A percentile compares a stretch with the other conserved stretches of the same genome.
phyloP scores from a whole-genome alignment of 2,329 filamentous ascomycete genomes.

The Thermoascus crustaceus region DNA sequence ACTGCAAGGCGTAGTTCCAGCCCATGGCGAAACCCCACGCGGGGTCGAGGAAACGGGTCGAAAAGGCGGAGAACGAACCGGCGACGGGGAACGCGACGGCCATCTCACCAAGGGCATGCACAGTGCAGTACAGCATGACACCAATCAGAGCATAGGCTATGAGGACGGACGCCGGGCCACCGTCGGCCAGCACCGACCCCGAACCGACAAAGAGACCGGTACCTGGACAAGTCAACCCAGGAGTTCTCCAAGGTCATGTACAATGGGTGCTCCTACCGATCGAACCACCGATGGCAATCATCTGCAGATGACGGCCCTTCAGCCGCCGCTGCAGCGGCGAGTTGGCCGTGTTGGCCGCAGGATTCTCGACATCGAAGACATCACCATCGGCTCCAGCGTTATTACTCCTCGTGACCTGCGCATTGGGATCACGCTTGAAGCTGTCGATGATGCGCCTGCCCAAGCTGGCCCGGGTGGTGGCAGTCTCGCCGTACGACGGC shows the following conservation, averaged over 20 bases:
- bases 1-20: constrained; percentile 88
- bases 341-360: constrained; percentile 56
- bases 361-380: constrained; percentile 56
- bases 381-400: constrained; percentile 44
- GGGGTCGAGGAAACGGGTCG: constrained; percentile 83
- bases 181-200: constrained; percentile 59
- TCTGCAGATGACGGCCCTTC: constrained; percentile 82
- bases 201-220: constrained; percentile 84
- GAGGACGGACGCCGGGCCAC: constrained; percentile 69
- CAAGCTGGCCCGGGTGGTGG: constrained; percentile 14
- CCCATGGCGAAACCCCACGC: constrained; percentile 95
- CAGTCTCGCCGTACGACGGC: constrained; percentile 24
- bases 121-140: constrained; percentile 82
- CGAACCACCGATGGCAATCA: constrained; percentile 93
- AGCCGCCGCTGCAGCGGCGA: constrained; percentile 68
- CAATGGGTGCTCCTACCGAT: constrained; percentile 60
- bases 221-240: constrained; percentile 37
- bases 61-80: constrained; percentile 86
- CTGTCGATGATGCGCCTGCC: constrained; percentile 31
- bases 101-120: constrained; percentile 85
- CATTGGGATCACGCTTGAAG: constrained; percentile 40
- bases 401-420: constrained; percentile 23
- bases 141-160: constrained; percentile 75
- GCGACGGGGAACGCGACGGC: constrained; percentile 85
- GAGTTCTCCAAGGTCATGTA: neutral